Evolutionary conservation across 2,329 filamentous ascomycete species (phyloP).

Genomic region (Falciphora oryzae): DNA sequence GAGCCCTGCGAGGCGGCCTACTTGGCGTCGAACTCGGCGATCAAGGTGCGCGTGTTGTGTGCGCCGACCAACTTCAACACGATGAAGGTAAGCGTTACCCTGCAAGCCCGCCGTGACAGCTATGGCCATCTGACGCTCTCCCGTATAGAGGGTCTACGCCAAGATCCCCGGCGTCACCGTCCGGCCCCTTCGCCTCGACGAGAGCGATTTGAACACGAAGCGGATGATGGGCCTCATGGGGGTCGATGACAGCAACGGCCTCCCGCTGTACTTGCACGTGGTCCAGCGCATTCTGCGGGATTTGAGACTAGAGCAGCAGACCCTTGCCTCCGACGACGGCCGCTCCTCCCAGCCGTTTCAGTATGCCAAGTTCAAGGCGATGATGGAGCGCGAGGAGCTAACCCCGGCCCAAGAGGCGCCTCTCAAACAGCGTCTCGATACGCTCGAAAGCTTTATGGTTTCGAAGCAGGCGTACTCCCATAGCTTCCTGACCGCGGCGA

Average conservation of each 20-base stretch:
- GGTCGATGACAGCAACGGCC: constrained; percentile 29
- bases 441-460: constrained; percentile 59
- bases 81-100: constrained; percentile 27
- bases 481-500: constrained; percentile 13
- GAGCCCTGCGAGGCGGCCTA: constrained; percentile 55
- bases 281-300: constrained; percentile 50
- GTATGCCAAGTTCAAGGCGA: constrained; percentile 41
- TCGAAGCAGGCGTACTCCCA: constrained; percentile 16
- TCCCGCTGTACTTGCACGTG: constrained; percentile 54
- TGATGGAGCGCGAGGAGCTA: constrained; percentile 33
- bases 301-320: constrained; percentile 42
- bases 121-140: no score
- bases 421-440: constrained; percentile 53
- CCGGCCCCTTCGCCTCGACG: constrained; percentile 43
- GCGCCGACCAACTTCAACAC: constrained; percentile 44
- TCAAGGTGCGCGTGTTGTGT: constrained; percentile 48
- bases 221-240: constrained; percentile 58
- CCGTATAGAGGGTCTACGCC: constrained; percentile 34
- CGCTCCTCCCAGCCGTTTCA: constrained; percentile 31
- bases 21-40: constrained; percentile 35
- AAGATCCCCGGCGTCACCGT: constrained; percentile 39
- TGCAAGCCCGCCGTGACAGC: no score
- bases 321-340: neutral
- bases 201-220: constrained; percentile 48
- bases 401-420: constrained; percentile 44